A percentile compares a stretch with the other conserved stretches of the same genome.
Evolutionary conservation across 306 rosid genomes (phyloP).

Genomic region (Carpinus viminea): DNA sequence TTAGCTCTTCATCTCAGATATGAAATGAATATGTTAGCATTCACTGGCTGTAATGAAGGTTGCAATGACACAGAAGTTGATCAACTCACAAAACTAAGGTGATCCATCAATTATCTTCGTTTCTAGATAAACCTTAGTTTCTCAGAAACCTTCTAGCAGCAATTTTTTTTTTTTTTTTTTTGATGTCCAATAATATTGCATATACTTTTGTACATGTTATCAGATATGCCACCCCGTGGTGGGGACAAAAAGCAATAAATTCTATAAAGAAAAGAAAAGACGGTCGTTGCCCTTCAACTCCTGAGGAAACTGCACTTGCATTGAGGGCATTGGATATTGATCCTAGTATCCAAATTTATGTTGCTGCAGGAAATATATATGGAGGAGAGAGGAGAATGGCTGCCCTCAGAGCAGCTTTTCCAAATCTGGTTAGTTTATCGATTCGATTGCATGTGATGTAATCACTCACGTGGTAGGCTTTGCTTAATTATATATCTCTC

Average conservation of each 20-base stretch:
- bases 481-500: neutral
- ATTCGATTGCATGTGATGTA: neutral
- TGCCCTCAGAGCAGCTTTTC: slow-evolving; percentile 55
- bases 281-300: slow-evolving; percentile 90
- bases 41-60: slow-evolving; percentile 90
- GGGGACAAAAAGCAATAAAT: slow-evolving; percentile 84
- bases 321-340: slow-evolving; percentile 74
- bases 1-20: slow-evolving; percentile 95
- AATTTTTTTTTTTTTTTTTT: too few relatives aligned
- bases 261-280: slow-evolving; percentile 71
- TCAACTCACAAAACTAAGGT: slow-evolving; percentile 86
- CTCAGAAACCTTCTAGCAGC: neutral
- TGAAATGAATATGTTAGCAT: slow-evolving; percentile 96
- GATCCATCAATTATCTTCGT: neutral
- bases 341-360: slow-evolving; percentile 65
- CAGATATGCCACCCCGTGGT: slow-evolving; percentile 84
- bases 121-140: neutral
- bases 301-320: slow-evolving; percentile 75
- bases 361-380: slow-evolving; percentile 94
- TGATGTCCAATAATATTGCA: too few relatives aligned
- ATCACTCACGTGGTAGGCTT: too few relatives aligned
- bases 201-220: slow-evolving; percentile 1
- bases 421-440: slow-evolving; percentile 62
- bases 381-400: slow-evolving; percentile 76
- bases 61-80: slow-evolving; percentile 60